Evolutionary conservation across 2,329 filamentous ascomycete species (phyloP).

Genomic region (Fusarium euwallaceae): DNA sequence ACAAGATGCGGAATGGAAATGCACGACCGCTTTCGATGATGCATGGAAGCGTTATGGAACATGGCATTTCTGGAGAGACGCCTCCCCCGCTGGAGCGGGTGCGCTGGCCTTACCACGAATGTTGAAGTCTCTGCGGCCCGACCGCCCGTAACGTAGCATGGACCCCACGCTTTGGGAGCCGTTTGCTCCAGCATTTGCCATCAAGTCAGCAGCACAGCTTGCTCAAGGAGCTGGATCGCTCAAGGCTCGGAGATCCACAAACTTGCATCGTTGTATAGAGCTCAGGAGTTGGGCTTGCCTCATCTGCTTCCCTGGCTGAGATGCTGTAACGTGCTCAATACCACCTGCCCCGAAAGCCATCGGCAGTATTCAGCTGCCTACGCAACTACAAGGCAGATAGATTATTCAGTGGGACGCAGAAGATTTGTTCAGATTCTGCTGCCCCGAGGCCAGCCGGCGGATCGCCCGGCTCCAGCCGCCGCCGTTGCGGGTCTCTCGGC

Average conservation of each 20-base stretch:
- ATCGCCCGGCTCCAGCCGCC: conserved; percentile 35
- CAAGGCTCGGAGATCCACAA: conserved; percentile 1
- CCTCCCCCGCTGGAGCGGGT: conserved; percentile 2
- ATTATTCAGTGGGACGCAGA: background rate
- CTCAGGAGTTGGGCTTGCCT: background rate
- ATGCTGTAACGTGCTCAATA: background rate
- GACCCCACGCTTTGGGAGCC: conserved; percentile 1
- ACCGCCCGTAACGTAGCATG: conserved; percentile 33
- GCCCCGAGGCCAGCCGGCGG: conserved; percentile 19
- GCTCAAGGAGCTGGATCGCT: conserved; percentile 6
- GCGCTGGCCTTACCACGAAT: background rate
- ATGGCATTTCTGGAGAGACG: conserved; percentile 6
- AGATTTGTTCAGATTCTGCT: conserved; percentile 8
- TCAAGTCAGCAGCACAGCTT: background rate
- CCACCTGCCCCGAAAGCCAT: background rate
- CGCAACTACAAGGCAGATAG: background rate
- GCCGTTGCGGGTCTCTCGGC: conserved; percentile 29
- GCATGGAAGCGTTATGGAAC: conserved; percentile 23
- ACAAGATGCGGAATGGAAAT: conserved; percentile 6
- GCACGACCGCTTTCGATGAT: conserved; percentile 6
- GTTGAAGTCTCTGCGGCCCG: conserved; percentile 5
- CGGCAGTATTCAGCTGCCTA: background rate
- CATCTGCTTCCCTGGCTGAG: background rate
- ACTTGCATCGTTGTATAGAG: conserved; percentile 4
- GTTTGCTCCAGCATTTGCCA: background rate